phyloP scores from a whole-genome alignment of 176 grass and related monocot genomes.

The Triticum urartu region DNA sequence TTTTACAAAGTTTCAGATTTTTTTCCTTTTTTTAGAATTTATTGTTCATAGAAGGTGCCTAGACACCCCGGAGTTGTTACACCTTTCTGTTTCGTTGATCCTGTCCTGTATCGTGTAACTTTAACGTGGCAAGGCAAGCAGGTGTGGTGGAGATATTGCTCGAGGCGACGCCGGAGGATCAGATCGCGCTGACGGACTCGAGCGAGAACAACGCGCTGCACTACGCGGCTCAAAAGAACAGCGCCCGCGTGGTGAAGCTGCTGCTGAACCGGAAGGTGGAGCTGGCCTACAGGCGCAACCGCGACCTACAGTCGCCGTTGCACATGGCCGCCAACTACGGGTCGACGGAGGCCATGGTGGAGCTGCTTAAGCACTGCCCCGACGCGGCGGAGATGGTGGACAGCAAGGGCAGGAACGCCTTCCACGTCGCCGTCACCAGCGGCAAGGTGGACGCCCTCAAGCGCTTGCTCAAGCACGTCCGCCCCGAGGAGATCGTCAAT shows the following conservation, averaged over 20 bases:
- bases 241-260: constrained; percentile 32
- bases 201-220: constrained; percentile 52
- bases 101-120: no score
- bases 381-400: constrained; percentile 49
- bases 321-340: constrained; percentile 51
- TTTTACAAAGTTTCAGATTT: no score
- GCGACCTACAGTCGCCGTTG: constrained; percentile 14
- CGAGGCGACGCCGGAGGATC: neutral
- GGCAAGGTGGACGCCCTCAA: constrained; percentile 41
- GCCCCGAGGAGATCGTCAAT: constrained; percentile 48
- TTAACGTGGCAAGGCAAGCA: neutral
- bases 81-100: no score
- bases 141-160: constrained; percentile 55
- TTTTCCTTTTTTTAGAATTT: no score
- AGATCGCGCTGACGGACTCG: constrained; percentile 28
- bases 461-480: constrained; percentile 39
- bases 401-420: constrained; percentile 33
- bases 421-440: constrained; percentile 42
- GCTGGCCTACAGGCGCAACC: constrained; percentile 17
- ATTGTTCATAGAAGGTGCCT: no score
- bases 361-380: constrained; percentile 46
- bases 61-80: no score
- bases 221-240: constrained; percentile 58
- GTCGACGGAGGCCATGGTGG: constrained; percentile 36
- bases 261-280: neutral